phyloP scores from a whole-genome alignment of 2,329 filamentous ascomycete species.

The Cadophora gregata region DNA sequence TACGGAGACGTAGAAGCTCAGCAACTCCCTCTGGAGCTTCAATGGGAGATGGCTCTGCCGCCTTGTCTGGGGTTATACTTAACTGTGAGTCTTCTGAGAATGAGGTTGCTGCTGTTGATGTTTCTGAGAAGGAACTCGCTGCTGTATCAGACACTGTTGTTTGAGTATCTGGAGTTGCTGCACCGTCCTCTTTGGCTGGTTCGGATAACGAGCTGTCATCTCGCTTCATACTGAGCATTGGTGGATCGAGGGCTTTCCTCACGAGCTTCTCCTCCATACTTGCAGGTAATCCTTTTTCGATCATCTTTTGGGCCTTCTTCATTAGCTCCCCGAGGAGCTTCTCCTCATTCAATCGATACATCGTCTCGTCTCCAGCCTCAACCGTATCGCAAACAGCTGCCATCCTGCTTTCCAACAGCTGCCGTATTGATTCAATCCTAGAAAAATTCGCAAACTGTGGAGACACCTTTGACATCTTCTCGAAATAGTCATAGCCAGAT shows the following conservation, averaged over 20 bases:
- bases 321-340: conserved; percentile 73
- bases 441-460: conserved; percentile 66
- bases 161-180: conserved; percentile 44
- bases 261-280: conserved; percentile 91
- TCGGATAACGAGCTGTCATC: conserved; percentile 52
- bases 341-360: conserved; percentile 79
- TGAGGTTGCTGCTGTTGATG: conserved; percentile 47
- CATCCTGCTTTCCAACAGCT: conserved; percentile 68
- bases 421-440: conserved; percentile 51
- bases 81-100: conserved; percentile 39
- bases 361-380: conserved; percentile 80
- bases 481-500: conserved; percentile 74
- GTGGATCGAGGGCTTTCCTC: conserved; percentile 74
- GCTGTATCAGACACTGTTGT: conserved; percentile 45
- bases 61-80: conserved; percentile 20
- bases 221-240: conserved; percentile 71
- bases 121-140: conserved; percentile 47
- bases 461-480: conserved; percentile 60
- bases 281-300: conserved; percentile 67
- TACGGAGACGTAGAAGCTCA: conserved; percentile 54
- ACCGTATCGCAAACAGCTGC: conserved; percentile 78
- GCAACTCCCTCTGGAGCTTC: conserved; percentile 46
- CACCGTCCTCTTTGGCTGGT: conserved; percentile 41
- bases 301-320: conserved; percentile 74
- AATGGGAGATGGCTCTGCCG: conserved; percentile 36